Base-by-base conservation (phyloP, 257 asterid genomes). In the Phtheirospermum japonicum region DNA sequence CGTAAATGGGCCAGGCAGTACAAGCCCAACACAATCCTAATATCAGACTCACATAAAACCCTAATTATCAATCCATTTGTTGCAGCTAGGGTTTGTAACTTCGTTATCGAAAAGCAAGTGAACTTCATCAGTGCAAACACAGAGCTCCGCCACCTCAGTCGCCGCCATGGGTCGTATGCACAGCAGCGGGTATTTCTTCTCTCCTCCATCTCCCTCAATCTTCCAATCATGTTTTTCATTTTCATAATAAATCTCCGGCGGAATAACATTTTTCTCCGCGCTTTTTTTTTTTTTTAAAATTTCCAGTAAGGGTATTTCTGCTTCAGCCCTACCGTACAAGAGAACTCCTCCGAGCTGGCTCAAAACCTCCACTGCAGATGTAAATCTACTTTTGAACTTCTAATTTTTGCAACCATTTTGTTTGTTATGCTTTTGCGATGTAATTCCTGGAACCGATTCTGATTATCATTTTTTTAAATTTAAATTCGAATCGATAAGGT, bases 141-240 rank as follows among this genome's bases (percentile, higher is more conserved):
- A 63, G 74, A 49, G 80, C 48, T 7, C 48, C 65, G 52, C 76
- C 65, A 37, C 65, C 68, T 19, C 74, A 71, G 78, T 68, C 84
- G 70, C 75, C 79, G 63, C 76, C 84, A 87, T 87, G 95, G 95
- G 95, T 74, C 95, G 95, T 61, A 85, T 87, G 95, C 95, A 87
- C 83, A 87, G 95, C 69, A 76, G 84, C 55, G 95, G 95, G 95
- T 87, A 17, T 30, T 10, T 52, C 48, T n/a, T 9, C 33, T 16
- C 57, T 39, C 36, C 11, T 4, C 13, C 42, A 5, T 36, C 0
- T 14, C 16, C 14, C 23, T 32, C 3, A 0, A 1, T n/a, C 30
- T 4, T 3, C 26, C 26, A 30, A 10, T 37, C 37, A 17, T 17
- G 3, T 17, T 48, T 40, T 8, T 3, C 50, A 6, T 6, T 39